Base-by-base conservation (phyloP, 306 rosid species). In the Abrus pulchellus region DNA sequence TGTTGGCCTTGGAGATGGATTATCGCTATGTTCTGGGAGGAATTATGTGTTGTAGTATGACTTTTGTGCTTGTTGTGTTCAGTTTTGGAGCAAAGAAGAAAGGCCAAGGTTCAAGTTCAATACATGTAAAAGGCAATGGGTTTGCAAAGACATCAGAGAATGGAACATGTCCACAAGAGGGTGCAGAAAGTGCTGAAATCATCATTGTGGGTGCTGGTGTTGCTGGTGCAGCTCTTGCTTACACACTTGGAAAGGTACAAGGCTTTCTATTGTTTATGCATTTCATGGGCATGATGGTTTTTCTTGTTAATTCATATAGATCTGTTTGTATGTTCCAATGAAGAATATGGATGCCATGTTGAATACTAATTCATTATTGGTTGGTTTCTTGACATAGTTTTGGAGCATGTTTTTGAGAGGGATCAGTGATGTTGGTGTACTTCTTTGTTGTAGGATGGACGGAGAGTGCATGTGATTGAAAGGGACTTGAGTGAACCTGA, bases 401-500 rank as follows among this genome's bases (percentile, higher is more conserved):
- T 20, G 72, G 36, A 76, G 55, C 53, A 69, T 59, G 2, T 70
- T 14, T 47, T 55, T 48, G 78, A 57, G 54, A 62, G 59, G 29
- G 80, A 65, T 69, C 40, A 36, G 38, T 72, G 59, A 72, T 48
- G 1, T 55, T 55, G 14, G 2, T 61, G 27, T 78, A 56, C 13
- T 54, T 67, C 29, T 65, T 41, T 75, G 6, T 56, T 74, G 72
- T 68, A 90, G 94, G 89, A 88, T 72, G 94, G 94, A 56, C 73
- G 94, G 47, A 80, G 57, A 54, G 90, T 90, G 13, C 90, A 75
- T 86, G 90, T 88, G 6, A 88, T 90, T 14, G 94, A 84, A 59
- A 88, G 91, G 63, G 94, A 90, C 65, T 89, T 94, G 86, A 88
- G 53, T 43, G 94, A 94, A 78, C 97, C 93, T 13, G 93, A 92